phyloP scores from a whole-genome alignment of 208 protist genomes.

The Herpetomonas samuelpessoai region DNA sequence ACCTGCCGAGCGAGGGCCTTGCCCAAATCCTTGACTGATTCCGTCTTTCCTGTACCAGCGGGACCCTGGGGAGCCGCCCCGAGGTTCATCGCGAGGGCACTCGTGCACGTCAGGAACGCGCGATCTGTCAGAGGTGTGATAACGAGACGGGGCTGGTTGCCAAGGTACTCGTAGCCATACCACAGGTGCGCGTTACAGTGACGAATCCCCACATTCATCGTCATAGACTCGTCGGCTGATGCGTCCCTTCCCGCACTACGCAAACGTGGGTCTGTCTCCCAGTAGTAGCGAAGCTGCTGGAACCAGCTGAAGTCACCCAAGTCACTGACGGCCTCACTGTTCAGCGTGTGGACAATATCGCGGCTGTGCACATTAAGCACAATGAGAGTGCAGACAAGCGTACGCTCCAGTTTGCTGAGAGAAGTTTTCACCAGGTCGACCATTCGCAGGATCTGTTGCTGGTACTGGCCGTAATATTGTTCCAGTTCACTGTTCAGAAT shows the following conservation, averaged over 20 bases:
- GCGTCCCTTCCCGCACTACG: not conserved
- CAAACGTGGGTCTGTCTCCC: slow-evolving; percentile 54
- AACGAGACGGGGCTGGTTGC: slow-evolving; percentile 94
- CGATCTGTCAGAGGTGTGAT: slow-evolving; percentile 97
- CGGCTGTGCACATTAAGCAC: slow-evolving; percentile 96
- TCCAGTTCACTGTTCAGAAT: slow-evolving; percentile 50
- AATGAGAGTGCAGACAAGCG: slow-evolving; percentile 93
- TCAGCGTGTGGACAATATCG: slow-evolving; percentile 92
- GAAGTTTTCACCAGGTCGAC: slow-evolving; percentile 89
- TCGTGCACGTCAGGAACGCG: slow-evolving; percentile 93
- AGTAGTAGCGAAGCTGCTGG: slow-evolving; percentile 96
- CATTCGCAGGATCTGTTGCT: slow-evolving; percentile 84
- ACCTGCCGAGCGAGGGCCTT: slow-evolving; percentile 90
- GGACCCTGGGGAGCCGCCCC: slow-evolving; percentile 94
- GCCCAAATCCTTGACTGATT: slow-evolving; percentile 95
- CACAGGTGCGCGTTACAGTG: slow-evolving; percentile 89
- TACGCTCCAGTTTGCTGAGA: slow-evolving; percentile 89
- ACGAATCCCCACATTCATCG: slow-evolving; percentile 86
- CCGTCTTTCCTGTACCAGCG: slow-evolving; percentile 97
- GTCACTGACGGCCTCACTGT: slow-evolving; percentile 35
- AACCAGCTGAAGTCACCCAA: slow-evolving; percentile 92
- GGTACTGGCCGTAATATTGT: slow-evolving; percentile 76
- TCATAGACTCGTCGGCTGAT: slow-evolving; percentile 17
- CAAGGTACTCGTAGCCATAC: slow-evolving; percentile 97
- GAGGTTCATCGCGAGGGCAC: slow-evolving; percentile 93